A percentile compares a stretch with the other conserved stretches of the same genome.
Evolutionary conservation across 805 yeast species (phyloP).

Genomic region (Sporopachydermia lactativora): DNA sequence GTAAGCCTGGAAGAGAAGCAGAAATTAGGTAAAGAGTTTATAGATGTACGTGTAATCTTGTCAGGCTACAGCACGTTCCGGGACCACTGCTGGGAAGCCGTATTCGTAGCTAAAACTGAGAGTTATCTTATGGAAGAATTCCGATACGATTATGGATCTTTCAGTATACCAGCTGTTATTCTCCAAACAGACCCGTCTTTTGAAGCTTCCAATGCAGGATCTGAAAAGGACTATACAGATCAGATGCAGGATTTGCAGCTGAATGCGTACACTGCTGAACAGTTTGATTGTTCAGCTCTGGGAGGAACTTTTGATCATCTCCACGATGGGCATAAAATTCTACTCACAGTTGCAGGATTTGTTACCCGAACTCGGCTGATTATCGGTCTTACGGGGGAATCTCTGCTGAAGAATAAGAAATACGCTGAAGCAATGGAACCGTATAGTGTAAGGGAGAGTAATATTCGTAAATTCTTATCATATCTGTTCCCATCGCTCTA

Average conservation of each 20-base stretch:
- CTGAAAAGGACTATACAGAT: neutral
- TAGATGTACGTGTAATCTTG: neutral
- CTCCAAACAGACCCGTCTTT: neutral
- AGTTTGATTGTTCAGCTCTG: constrained; percentile 32
- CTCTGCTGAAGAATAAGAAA: constrained; percentile 60
- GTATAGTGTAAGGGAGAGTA: constrained; percentile 33
- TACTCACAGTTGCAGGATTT: constrained; percentile 60
- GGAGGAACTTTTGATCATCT: constrained; percentile 98
- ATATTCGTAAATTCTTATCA: constrained; percentile 35
- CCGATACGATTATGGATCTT: constrained; percentile 1
- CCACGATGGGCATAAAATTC: constrained; percentile 88
- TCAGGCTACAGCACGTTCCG: neutral
- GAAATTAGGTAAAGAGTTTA: neutral
- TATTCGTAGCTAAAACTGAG: neutral
- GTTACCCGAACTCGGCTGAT: constrained; percentile 41
- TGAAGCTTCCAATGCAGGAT: neutral
- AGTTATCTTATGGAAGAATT: constrained; percentile 1
- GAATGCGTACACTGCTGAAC: constrained; percentile 17
- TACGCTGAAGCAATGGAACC: constrained; percentile 50
- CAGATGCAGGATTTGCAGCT: constrained; percentile 4
- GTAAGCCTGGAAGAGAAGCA: neutral
- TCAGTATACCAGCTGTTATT: constrained; percentile 2
- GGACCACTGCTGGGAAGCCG: constrained; percentile 2
- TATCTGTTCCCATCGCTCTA: constrained; percentile 30
- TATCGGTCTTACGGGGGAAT: constrained; percentile 74